Conservation (phyloP, 148 eudicot genomes). For the Pharnaceum exiguum region DNA sequence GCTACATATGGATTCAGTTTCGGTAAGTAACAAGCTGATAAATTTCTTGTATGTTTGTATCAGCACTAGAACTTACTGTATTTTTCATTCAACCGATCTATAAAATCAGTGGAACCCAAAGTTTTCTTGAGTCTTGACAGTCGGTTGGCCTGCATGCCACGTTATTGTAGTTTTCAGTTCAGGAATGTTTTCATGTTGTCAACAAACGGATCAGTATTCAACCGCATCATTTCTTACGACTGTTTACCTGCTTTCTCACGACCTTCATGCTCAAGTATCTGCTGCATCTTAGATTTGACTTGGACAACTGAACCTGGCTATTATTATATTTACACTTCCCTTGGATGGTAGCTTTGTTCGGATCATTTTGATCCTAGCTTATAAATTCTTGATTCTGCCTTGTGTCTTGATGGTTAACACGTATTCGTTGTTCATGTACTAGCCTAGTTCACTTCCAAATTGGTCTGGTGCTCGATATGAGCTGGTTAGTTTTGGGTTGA, state of each 20-base stretch:
- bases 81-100: not conserved
- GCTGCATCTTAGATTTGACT: not conserved
- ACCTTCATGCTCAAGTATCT: not conserved
- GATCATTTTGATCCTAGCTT: not conserved
- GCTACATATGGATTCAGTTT: slow-evolving; percentile 75
- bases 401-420: not conserved
- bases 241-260: not conserved
- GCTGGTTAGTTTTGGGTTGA: not conserved
- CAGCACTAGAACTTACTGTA: not conserved
- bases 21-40: slow-evolving; percentile 33
- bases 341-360: not conserved
- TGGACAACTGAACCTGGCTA: not conserved
- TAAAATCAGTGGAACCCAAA: not conserved
- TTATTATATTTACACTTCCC: not conserved
- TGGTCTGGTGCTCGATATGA: not conserved
- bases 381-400: not conserved
- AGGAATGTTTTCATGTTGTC: too few species aligned
- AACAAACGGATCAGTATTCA: too few species aligned
- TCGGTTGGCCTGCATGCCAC: not conserved
- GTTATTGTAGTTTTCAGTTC: not conserved
- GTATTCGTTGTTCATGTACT: not conserved
- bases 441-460: not conserved
- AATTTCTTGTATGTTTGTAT: not conserved
- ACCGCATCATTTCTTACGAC: too few species aligned
- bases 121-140: not conserved